These are phyloP conservation scores for Curvularia lunata DNA, from an alignment of 2,329 filamentous ascomycete genomes.

Conservation along the genomic window DNA sequence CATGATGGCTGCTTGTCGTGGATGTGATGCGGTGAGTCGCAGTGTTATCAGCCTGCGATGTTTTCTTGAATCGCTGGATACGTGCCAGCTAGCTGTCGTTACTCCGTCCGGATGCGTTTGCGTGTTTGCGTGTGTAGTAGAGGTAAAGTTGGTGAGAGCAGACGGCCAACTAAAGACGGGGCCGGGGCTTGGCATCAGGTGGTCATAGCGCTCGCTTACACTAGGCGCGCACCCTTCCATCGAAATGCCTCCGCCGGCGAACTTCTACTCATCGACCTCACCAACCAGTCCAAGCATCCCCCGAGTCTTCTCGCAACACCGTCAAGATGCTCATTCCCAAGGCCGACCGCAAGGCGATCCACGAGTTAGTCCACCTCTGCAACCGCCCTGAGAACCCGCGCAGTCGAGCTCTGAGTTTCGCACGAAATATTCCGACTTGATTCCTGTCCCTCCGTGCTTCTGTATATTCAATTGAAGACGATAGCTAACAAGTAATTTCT, in stretches of 20 bases:
- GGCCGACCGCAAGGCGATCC: constrained; percentile 99
- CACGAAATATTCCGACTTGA: constrained; percentile 40
- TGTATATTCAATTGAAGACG: constrained; percentile 17
- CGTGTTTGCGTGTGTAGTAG: not conserved
- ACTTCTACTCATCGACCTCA: constrained; percentile 30
- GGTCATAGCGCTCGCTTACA: constrained; percentile 24
- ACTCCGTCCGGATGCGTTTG: not conserved
- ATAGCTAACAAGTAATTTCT: constrained; percentile 28
- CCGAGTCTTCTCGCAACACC: constrained; percentile 39
- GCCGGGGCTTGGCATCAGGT: constrained; percentile 11
- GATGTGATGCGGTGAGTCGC: not conserved
- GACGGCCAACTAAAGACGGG: not conserved
- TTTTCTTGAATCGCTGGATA: not conserved
- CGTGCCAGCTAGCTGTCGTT: not conserved
- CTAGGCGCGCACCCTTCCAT: constrained; percentile 20
- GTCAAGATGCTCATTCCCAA: constrained; percentile 90
- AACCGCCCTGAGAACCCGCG: constrained; percentile 22
- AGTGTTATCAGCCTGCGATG: not conserved
- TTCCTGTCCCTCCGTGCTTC: constrained; percentile 24
- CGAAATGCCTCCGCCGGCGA: constrained; percentile 20
- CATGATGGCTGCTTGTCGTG: constrained; percentile 24
- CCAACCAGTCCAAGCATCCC: constrained; percentile 29
- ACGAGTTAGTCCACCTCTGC: constrained; percentile 82
- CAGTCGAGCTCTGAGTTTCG: constrained; percentile 38
- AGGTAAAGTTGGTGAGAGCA: constrained; percentile 4